Base-by-base conservation (phyloP, 1,284 basidiomycete species). In the Sporisorium reilianum region DNA sequence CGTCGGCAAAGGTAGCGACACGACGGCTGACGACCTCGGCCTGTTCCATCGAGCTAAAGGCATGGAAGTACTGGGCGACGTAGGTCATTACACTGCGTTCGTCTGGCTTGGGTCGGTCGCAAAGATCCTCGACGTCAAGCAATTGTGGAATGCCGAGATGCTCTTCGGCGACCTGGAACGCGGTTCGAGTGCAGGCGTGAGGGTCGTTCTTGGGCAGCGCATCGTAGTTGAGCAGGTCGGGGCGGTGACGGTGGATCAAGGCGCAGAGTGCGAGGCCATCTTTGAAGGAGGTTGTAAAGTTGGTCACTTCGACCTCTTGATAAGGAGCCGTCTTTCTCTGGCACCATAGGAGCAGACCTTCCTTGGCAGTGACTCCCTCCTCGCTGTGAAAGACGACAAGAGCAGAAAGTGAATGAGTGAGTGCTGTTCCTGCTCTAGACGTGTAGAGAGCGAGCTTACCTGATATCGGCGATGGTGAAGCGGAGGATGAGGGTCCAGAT, bases 401-500 rank as follows among this genome's bases (percentile, higher is more conserved):
- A 7, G 3, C 14, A 5, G 10, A 28, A 28, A 46, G 44, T 5
- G 4, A n/a, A 3, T n/a, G 12, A 8, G 45, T 28, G 16, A 46
- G 26, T 23, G 7, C 2, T 7, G 6, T 45, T 16, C 25, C 28
- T n/a, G 25, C 16, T 28, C 7, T 7, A 26, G 23, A 16, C 11
- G 16, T 9, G 22, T 28, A 5, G 45, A 28, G 16, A 0, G 23
- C 1, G 1, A 28, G 28, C 45, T 7, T 46, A 46, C 45, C 45
- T 96, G 87, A 99, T 98, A 81, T 96, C 95, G 18, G 96, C 95
- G 76, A 99, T 98, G 25, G 95, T 97, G 85, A 98, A 99, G 46
- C 80, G 73, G 6, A 83, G 89, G 83, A 99, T 96, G 41, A 99
- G 89, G 0, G 94, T 97, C 96, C 96, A 99, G 79, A 99, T 98